Percentiles rank a stretch among this genome's conserved stretches.
Conservation (phyloP, 1,139 yeast genomes). For the Tardiomyces depauwii region DNA sequence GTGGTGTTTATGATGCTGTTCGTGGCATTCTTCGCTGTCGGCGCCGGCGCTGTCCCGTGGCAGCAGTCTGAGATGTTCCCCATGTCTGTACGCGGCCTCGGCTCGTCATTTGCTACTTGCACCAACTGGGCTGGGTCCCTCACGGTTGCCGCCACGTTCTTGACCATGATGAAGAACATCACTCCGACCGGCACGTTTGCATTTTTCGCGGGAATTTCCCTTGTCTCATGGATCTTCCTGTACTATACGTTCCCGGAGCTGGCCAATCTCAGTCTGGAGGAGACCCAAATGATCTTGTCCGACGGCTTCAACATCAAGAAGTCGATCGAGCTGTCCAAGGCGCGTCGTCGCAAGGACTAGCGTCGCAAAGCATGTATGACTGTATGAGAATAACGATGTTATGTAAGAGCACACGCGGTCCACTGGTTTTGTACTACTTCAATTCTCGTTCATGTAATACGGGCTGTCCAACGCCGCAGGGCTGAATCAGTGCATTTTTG, state of each 20-base stretch:
- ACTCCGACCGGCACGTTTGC: constrained; percentile 94
- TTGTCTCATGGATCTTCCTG: constrained; percentile 57
- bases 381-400: not conserved
- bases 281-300: constrained; percentile 66
- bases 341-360: not conserved
- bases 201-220: constrained; percentile 73
- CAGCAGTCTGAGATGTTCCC: constrained; percentile 93
- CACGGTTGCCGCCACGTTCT: constrained; percentile 79
- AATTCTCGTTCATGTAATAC: too few relatives aligned
- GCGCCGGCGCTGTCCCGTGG: constrained; percentile 97
- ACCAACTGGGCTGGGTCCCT: constrained; percentile 95
- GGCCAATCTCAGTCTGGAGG: constrained; percentile 82
- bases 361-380: not conserved
- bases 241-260: constrained; percentile 87
- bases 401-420: too few relatives aligned
- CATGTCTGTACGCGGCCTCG: constrained; percentile 84
- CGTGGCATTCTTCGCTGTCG: constrained; percentile 85
- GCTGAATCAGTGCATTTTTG: too few relatives aligned
- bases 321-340: constrained; percentile 50
- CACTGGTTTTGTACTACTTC: too few relatives aligned
- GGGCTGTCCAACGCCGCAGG: too few relatives aligned
- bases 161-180: constrained; percentile 85
- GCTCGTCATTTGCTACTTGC: constrained; percentile 85
- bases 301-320: constrained; percentile 79
- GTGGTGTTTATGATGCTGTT: constrained; percentile 75